These are phyloP conservation scores for Larix kaempferi DNA, from an alignment of 75 land plant genomes.

Conservation along the genomic window DNA sequence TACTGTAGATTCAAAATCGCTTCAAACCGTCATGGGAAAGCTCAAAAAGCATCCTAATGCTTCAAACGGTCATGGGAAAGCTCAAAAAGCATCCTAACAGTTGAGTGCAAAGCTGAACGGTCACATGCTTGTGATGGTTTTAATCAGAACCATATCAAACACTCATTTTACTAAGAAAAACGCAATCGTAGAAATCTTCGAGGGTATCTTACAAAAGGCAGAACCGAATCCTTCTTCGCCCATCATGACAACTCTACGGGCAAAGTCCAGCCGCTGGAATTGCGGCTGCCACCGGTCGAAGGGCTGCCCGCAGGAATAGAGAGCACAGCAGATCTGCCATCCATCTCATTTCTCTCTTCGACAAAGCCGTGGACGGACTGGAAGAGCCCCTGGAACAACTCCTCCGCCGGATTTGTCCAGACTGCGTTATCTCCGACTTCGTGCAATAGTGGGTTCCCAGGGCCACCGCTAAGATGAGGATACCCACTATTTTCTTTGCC, in stretches of 20 bases:
- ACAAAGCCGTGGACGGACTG: slow-evolving; percentile 24
- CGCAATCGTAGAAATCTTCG: too few species aligned
- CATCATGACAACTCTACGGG: neutral
- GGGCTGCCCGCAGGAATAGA: slow-evolving; percentile 34
- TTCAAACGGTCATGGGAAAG: too few species aligned
- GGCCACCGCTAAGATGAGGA: slow-evolving; percentile 18
- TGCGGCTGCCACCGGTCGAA: slow-evolving; percentile 30
- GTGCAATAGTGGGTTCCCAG: slow-evolving; percentile 45
- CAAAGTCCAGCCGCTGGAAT: slow-evolving; percentile 14
- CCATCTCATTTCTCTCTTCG: slow-evolving; percentile 11
- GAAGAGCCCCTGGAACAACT: slow-evolving; percentile 19
- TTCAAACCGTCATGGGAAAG: too few species aligned
- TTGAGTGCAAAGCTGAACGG: too few species aligned
- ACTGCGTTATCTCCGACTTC: slow-evolving; percentile 48
- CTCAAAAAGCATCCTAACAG: too few species aligned
- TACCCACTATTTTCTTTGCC: slow-evolving; percentile 16
- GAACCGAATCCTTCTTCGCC: neutral
- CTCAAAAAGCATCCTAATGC: too few species aligned
- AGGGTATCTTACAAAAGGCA: too few species aligned
- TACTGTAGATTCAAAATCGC: too few species aligned
- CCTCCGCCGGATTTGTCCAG: slow-evolving; percentile 15
- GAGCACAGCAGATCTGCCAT: slow-evolving; percentile 20
- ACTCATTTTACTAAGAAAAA: too few species aligned
- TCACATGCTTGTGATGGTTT: too few species aligned
- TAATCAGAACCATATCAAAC: too few species aligned